Evolutionary conservation across 129 eudicot genomes (phyloP).

Genomic region (Centaurea solstitialis): DNA sequence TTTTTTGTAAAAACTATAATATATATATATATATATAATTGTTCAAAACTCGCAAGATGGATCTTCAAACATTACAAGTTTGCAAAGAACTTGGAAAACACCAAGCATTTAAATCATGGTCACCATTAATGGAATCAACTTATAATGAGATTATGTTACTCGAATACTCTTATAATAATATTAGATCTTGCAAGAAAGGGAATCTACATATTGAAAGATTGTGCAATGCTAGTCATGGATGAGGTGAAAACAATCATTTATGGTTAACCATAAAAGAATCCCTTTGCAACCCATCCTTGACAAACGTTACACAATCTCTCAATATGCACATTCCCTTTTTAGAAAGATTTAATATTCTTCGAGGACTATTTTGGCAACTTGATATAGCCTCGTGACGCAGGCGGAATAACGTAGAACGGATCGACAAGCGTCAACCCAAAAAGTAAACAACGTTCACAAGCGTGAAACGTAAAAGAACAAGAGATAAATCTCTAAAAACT

Average conservation of each 20-base stretch:
- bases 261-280: neutral
- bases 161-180: conserved; percentile 78
- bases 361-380: conserved; percentile 76
- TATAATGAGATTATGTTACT: conserved; percentile 88
- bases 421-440: no score
- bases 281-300: conserved; percentile 70
- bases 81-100: conserved; percentile 94
- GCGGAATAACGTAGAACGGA: no score
- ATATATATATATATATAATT: no score
- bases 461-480: no score
- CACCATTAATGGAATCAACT: conserved; percentile 57
- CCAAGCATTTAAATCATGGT: conserved; percentile 43
- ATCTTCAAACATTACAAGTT: conserved; percentile 84
- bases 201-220: conserved; percentile 38
- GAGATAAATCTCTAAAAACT: no score
- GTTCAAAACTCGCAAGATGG: conserved; percentile 19
- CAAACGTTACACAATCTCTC: no score
- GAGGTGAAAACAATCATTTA: conserved; percentile 45
- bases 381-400: conserved; percentile 80
- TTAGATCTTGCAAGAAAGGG: conserved; percentile 15
- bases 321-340: conserved; percentile 65
- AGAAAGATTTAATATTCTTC: conserved; percentile 81
- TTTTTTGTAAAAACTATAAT: no score
- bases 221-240: conserved; percentile 79
- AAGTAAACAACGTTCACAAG: no score